These are phyloP conservation scores for Alternaria hordeiaustralica DNA, from an alignment of 2,329 filamentous ascomycete species.

Conservation along the genomic window DNA sequence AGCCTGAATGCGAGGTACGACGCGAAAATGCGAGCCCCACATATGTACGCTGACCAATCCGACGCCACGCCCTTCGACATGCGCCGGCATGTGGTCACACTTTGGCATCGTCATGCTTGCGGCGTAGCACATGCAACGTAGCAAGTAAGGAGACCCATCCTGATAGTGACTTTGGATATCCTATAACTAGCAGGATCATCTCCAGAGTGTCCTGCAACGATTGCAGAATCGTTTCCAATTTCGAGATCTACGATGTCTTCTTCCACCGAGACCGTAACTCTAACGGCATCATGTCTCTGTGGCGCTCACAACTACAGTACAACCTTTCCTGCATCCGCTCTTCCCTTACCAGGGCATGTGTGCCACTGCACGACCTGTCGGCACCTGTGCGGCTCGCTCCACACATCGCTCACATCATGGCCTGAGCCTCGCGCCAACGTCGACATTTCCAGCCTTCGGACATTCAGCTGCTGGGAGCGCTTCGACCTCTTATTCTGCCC, in stretches of 20 bases:
- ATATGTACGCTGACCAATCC: constrained; percentile 21
- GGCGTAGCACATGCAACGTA: not conserved
- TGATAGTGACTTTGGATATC: not conserved
- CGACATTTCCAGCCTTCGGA: constrained; percentile 36
- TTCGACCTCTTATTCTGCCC: constrained; percentile 52
- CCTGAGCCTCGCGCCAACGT: constrained; percentile 43
- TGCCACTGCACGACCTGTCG: constrained; percentile 62
- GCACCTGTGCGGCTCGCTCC: constrained; percentile 54
- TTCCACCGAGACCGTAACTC: constrained; percentile 21
- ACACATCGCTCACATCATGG: constrained; percentile 50
- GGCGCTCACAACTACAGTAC: constrained; percentile 51
- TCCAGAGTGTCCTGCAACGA: not conserved
- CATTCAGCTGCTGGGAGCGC: constrained; percentile 48
- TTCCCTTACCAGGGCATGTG: constrained; percentile 52
- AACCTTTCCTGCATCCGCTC: constrained; percentile 36
- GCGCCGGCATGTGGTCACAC: not conserved
- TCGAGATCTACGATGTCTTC: not conserved
- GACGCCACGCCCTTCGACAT: not conserved
- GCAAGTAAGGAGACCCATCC: not conserved
- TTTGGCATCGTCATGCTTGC: not conserved
- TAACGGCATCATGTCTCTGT: constrained; percentile 57
- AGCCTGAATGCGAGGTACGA: constrained; percentile 5
- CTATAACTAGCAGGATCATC: not conserved
- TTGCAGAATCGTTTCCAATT: not conserved
- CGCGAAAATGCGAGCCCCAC: constrained; percentile 17